Evolutionary conservation across 148 eudicot genomes (phyloP).

Genomic region (Cornus kousa): DNA sequence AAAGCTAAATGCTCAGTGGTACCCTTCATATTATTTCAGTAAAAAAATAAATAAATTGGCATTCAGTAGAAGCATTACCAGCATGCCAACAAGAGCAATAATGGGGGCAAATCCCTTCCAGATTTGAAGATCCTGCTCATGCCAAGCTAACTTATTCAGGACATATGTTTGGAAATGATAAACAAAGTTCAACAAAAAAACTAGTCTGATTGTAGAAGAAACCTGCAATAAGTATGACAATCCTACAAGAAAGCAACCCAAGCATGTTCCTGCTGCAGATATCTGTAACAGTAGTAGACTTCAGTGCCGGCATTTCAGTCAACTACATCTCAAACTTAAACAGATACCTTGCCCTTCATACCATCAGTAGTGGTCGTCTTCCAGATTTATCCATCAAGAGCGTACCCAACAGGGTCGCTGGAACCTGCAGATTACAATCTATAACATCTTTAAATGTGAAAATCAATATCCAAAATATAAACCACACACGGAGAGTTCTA

Average conservation of each 20-base stretch:
- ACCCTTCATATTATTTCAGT: not conserved
- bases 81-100: conserved; percentile 64
- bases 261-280: conserved; percentile 87
- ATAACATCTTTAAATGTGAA: not conserved
- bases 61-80: conserved; percentile 50
- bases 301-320: not conserved
- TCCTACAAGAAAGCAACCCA: conserved; percentile 61
- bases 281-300: conserved; percentile 39
- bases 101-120: conserved; percentile 47
- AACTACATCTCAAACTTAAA: not conserved
- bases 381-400: conserved; percentile 62
- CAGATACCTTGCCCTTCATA: conserved; percentile 11
- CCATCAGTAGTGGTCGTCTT: conserved; percentile 63
- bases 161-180: not conserved
- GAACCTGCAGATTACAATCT: conserved; percentile 38
- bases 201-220: not conserved
- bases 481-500: not conserved
- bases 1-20: no score
- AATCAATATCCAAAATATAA: not conserved
- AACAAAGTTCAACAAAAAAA: not conserved
- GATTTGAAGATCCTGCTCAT: conserved; percentile 49
- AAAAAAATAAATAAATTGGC: not conserved
- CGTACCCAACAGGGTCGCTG: conserved; percentile 48
- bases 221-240: conserved; percentile 82
- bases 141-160: conserved; percentile 3